Evolutionary conservation across 2,329 filamentous ascomycete species (phyloP).

Genomic region (Arachnopeziza araneosa): DNA sequence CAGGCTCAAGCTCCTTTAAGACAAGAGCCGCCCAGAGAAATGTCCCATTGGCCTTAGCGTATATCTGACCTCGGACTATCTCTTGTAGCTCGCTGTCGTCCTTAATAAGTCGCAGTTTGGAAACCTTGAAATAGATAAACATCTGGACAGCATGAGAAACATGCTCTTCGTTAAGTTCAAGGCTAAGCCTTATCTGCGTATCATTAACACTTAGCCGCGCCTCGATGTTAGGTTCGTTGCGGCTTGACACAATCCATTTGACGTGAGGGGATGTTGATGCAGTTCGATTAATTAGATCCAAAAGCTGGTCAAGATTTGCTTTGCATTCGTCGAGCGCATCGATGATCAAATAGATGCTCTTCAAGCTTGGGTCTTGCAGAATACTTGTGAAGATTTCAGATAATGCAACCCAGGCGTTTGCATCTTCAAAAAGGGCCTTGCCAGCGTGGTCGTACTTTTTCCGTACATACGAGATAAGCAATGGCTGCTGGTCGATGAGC

Average conservation of each 20-base stretch:
- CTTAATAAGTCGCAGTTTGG: constrained; percentile 3
- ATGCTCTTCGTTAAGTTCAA: constrained; percentile 33
- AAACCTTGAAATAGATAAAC: constrained; percentile 15
- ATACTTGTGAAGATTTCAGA: constrained; percentile 9
- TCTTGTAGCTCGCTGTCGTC: not conserved
- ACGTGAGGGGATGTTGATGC: constrained; percentile 5
- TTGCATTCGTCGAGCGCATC: constrained; percentile 22
- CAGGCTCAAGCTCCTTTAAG: constrained; percentile 19
- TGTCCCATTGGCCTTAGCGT: constrained; percentile 34
- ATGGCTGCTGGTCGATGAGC: not conserved
- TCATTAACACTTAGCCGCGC: not conserved
- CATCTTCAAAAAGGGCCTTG: constrained; percentile 7
- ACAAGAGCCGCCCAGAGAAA: constrained; percentile 42
- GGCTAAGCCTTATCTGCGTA: constrained; percentile 2
- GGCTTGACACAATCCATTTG: constrained; percentile 18
- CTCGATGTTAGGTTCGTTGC: constrained; percentile 8
- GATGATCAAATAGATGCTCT: constrained; percentile 16
- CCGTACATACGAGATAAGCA: constrained; percentile 1
- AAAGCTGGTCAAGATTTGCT: constrained; percentile 4
- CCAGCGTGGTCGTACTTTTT: constrained; percentile 7
- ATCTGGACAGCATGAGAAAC: constrained; percentile 32
- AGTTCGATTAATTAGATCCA: constrained; percentile 7
- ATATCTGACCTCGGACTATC: constrained; percentile 1
- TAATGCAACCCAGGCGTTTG: constrained; percentile 8
- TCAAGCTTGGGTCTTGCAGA: constrained; percentile 6